These are phyloP conservation scores for Tolypocladium tundrense DNA, from an alignment of 2,329 filamentous ascomycete genomes.

Conservation along the genomic window DNA sequence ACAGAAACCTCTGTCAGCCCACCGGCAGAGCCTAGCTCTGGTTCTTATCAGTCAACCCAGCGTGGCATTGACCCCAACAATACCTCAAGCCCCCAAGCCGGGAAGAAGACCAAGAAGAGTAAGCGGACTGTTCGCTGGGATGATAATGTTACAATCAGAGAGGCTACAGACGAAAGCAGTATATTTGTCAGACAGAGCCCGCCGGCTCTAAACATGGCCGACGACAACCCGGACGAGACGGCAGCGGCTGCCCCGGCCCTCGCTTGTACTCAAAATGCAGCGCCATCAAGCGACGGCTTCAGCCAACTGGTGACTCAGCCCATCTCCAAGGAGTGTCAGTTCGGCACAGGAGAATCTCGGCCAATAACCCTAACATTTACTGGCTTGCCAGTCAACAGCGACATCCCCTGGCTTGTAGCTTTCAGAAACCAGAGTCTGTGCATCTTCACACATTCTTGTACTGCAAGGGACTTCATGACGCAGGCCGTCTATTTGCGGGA, in stretches of 20 bases:
- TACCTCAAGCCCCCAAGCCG: background rate
- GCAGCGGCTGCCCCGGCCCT: background rate
- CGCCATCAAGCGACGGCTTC: background rate
- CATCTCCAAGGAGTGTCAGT: conserved; percentile 4
- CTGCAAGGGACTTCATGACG: conserved; percentile 18
- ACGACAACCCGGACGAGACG: background rate
- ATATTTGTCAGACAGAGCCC: background rate
- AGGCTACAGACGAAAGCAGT: background rate
- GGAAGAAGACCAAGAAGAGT: background rate
- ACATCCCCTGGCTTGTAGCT: conserved; percentile 13
- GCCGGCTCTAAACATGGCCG: background rate
- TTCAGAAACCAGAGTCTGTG: conserved; percentile 14
- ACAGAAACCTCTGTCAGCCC: background rate
- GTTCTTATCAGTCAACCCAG: background rate
- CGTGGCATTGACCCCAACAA: too few relatives aligned
- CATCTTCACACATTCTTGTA: conserved; percentile 24
- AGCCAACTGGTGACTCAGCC: background rate
- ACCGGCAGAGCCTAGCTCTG: background rate
- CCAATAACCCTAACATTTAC: conserved; percentile 6
- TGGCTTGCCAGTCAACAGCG: conserved; percentile 6
- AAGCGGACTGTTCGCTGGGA: conserved; percentile 2
- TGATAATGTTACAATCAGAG: background rate
- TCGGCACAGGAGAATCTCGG: conserved; percentile 3
- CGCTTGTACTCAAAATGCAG: background rate
- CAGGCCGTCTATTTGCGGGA: conserved; percentile 5